Conservation (phyloP, 371 early-diverging fungal species). For the Mucor mucedo region DNA sequence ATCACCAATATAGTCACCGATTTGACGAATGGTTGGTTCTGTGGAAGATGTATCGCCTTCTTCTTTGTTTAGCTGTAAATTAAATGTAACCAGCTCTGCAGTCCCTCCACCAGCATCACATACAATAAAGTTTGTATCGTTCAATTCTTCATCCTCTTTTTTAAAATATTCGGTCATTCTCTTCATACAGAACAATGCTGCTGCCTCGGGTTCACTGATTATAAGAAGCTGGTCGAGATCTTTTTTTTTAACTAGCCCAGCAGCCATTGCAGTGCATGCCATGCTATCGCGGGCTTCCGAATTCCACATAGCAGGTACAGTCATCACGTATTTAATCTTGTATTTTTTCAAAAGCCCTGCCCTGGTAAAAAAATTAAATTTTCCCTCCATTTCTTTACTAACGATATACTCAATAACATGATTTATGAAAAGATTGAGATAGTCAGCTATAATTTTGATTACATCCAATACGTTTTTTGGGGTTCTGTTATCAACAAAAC, state of each 20-base stretch:
- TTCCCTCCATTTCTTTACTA: background rate
- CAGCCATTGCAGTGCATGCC: conserved; percentile 45
- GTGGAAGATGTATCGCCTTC: no score
- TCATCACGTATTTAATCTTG: background rate
- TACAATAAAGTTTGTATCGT: conserved; percentile 48
- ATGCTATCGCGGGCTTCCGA: conserved; percentile 37
- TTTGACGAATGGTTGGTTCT: background rate
- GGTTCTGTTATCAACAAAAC: no score
- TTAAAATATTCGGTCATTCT: background rate
- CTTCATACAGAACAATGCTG: conserved; percentile 40
- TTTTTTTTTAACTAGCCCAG: conserved; percentile 33
- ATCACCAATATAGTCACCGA: conserved; percentile 51
- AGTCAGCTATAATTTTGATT: conserved; percentile 1
- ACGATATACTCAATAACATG: background rate
- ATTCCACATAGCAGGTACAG: conserved; percentile 45
- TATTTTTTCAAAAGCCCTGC: background rate
- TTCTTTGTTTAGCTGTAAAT: background rate
- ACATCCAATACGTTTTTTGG: background rate
- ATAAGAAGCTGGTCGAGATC: conserved; percentile 37
- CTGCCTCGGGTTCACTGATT: conserved; percentile 54
- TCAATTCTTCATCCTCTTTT: background rate
- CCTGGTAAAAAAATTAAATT: background rate
- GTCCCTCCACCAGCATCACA: conserved; percentile 61
- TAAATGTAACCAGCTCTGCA: conserved; percentile 33
- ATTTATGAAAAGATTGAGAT: background rate